phyloP scores from a whole-genome alignment of 2,329 filamentous ascomycete genomes.

The Aspergillus novofumigatus region DNA sequence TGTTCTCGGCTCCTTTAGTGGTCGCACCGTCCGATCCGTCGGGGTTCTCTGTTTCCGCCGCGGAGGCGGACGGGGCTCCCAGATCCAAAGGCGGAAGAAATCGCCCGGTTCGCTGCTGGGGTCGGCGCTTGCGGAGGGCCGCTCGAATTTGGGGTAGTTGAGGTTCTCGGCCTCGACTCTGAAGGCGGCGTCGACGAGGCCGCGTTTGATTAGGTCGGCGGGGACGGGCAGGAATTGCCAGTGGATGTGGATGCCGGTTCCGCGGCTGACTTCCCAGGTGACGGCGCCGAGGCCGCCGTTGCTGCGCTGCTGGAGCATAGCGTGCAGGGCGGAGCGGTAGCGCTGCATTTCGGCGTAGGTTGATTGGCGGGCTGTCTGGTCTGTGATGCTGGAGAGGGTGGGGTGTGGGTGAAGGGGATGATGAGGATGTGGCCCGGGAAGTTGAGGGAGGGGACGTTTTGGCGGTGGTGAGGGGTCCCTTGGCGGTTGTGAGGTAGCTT shows the following conservation, averaged over 20 bases:
- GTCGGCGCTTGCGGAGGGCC: slow-evolving; percentile 32
- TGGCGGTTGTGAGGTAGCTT: slow-evolving; percentile 84
- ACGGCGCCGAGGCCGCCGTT: slow-evolving; percentile 67
- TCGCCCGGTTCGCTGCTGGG: slow-evolving; percentile 47
- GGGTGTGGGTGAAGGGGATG: slow-evolving; percentile 81
- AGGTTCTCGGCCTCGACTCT: slow-evolving; percentile 80
- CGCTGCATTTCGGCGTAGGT: slow-evolving; percentile 77
- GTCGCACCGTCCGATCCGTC: neutral
- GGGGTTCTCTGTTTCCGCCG: neutral
- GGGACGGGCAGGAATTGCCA: slow-evolving; percentile 89
- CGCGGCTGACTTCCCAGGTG: slow-evolving; percentile 87
- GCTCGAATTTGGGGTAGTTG: slow-evolving; percentile 52
- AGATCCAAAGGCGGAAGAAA: slow-evolving; percentile 81
- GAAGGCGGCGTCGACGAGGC: slow-evolving; percentile 83
- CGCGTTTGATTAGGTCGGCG: slow-evolving; percentile 61
- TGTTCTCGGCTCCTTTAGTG: slow-evolving; percentile 48
- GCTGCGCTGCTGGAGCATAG: slow-evolving; percentile 59
- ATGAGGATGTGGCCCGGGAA: slow-evolving; percentile 89
- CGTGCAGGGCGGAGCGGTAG: slow-evolving; percentile 72
- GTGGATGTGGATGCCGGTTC: slow-evolving; percentile 77
- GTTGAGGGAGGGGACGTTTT: slow-evolving; percentile 64
- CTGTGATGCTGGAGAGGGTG: slow-evolving; percentile 65
- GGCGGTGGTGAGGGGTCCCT: slow-evolving; percentile 74
- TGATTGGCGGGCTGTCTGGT: slow-evolving; percentile 51
- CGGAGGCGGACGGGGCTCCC: slow-evolving; percentile 48